Conservation (phyloP, 1,284 basidiomycete genomes). For the Tylopilus sp. region DNA sequence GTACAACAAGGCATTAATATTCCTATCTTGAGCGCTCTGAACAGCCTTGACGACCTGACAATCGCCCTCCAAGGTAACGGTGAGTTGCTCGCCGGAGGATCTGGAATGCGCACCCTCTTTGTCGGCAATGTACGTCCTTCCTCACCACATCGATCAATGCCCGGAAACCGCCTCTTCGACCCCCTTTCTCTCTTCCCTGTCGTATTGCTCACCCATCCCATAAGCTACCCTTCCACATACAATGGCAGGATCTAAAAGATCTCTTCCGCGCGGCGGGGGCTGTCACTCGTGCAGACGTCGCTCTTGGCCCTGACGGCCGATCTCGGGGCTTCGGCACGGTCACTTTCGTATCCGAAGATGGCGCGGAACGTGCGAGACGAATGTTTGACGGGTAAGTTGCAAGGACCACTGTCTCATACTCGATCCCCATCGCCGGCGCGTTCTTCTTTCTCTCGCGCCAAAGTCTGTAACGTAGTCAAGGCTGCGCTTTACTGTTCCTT, state of each 20-base stretch:
- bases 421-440: neutral
- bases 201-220: constrained; percentile 21
- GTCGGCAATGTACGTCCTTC: constrained; percentile 54
- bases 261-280: constrained; percentile 91
- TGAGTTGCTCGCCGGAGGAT: constrained; percentile 30
- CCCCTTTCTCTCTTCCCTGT: neutral
- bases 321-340: constrained; percentile 95
- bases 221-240: constrained; percentile 91
- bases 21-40: constrained; percentile 13
- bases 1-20: constrained; percentile 18
- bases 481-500: neutral
- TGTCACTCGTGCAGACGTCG: constrained; percentile 91
- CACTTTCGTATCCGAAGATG: constrained; percentile 84
- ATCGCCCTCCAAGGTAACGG: constrained; percentile 13
- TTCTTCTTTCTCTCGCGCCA: neutral
- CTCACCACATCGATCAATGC: constrained; percentile 9
- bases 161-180: neutral
- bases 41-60: constrained; percentile 21
- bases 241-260: constrained; percentile 99
- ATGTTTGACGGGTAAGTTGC: constrained; percentile 78
- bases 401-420: neutral
- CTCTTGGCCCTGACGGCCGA: constrained; percentile 86
- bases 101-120: constrained; percentile 59
- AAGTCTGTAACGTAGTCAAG: neutral
- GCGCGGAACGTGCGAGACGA: constrained; percentile 80